These are phyloP conservation scores for Trichocladium antarcticum DNA, from an alignment of 495 filamentous ascomycete species.

Conservation along the genomic window DNA sequence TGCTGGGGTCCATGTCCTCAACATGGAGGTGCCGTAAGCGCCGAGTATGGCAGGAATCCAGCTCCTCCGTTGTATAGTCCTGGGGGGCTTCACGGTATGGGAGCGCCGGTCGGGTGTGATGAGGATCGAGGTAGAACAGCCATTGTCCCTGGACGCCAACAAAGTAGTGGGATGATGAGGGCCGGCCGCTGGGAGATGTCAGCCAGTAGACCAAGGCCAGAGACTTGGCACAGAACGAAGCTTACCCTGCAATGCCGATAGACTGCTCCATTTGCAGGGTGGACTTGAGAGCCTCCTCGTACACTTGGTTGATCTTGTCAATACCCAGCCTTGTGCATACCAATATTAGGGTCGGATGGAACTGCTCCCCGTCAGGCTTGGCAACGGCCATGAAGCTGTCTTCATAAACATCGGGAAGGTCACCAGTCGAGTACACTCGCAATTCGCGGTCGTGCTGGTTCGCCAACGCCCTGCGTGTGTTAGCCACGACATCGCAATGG, in stretches of 20 bases:
- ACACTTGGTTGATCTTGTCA: conserved; percentile 83
- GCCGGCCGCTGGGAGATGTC: conserved; percentile 57
- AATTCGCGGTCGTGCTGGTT: conserved; percentile 48
- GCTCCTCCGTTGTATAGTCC: conserved; percentile 56
- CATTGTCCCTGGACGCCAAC: conserved; percentile 80
- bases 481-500: neutral
- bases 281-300: conserved; percentile 78
- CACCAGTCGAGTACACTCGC: conserved; percentile 77
- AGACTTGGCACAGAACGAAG: neutral
- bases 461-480: conserved; percentile 52
- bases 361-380: conserved; percentile 46
- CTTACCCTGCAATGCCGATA: conserved; percentile 90
- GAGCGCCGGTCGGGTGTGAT: conserved; percentile 60
- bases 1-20: conserved; percentile 94
- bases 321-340: conserved; percentile 84
- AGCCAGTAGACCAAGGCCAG: conserved; percentile 1
- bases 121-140: conserved; percentile 94
- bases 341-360: conserved; percentile 79
- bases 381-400: conserved; percentile 72
- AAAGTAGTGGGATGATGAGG: conserved; percentile 93
- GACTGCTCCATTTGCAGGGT: conserved; percentile 77
- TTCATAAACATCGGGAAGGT: conserved; percentile 85
- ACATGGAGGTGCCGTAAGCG: conserved; percentile 72
- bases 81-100: conserved; percentile 41
- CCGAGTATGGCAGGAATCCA: conserved; percentile 78